A percentile compares a stretch with the other conserved stretches of the same genome.
Evolutionary conservation across 208 protist genomes (phyloP).

Genomic region (Naegleria fowleri): DNA sequence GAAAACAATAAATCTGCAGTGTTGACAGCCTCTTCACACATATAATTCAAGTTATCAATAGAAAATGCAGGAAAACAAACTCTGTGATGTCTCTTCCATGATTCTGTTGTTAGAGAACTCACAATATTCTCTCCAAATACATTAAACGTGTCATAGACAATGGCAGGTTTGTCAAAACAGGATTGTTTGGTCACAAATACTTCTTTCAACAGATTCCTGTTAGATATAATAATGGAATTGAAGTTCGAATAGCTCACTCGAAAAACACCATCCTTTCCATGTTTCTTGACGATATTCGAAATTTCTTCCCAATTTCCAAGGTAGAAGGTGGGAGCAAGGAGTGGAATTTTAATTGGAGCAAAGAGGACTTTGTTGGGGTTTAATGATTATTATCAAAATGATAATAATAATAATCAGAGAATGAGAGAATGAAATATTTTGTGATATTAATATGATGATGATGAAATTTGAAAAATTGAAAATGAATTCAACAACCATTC

Average conservation of each 20-base stretch:
- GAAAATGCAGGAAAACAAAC: background rate
- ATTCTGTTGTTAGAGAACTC: background rate
- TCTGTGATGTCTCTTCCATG: conserved; percentile 17
- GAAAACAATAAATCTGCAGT: background rate
- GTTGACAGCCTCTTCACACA: background rate
- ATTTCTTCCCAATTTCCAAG: background rate
- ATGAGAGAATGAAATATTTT: no score
- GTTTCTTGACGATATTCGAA: background rate
- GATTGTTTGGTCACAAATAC: background rate
- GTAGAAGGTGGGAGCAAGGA: background rate
- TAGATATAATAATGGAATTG: background rate
- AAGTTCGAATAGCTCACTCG: background rate
- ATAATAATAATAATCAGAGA: no score
- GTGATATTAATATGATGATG: no score
- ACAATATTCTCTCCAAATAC: background rate
- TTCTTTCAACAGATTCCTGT: background rate
- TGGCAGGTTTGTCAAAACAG: background rate
- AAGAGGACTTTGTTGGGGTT: background rate
- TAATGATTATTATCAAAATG: no score
- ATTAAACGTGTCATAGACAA: background rate
- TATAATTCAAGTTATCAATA: background rate
- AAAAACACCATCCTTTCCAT: background rate
- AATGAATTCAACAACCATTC: no score
- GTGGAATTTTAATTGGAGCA: background rate
- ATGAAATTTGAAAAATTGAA: no score